Evolutionary conservation across 2,329 filamentous ascomycete species (phyloP), one percentile per base, ranked within the genome.

Genomic region (Penicillium sclerotiorum): DNA sequence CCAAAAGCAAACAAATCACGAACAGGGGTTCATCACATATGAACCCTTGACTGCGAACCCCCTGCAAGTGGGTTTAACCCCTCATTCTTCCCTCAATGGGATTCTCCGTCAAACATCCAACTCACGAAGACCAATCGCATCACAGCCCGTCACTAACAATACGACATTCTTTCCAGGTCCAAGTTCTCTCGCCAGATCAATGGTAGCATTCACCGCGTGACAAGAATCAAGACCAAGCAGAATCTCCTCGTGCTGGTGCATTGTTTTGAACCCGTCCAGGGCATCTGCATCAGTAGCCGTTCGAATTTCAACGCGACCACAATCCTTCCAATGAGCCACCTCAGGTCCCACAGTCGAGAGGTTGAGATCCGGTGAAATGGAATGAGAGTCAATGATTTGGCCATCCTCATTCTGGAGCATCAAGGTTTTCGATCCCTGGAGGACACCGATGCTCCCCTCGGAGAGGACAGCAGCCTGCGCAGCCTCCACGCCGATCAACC

Each of bases 241-340:
- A 18, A 62, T 50, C 9, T 57, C 58, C 57, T 62, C 58, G 42
- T 60, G 55, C 47, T 51, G 49, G n/a, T 58, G 55, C 27, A 62
- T 47, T 36, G 20, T 62, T 61, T 56, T 50, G 46, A 62, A 61
- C 45, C 59, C 59, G 37, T 55, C 59, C 57, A 62, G 59, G 59
- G 59, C 58, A 54, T 58, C 59, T 40, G 55, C 47, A 42, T 62
- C 58, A 17, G 59, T 58, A 45, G 58, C 59, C 9, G 59, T 60
- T 38, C 30, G 41, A 36, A 62, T 62, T 60, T 59, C 53, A 61
- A 62, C 48, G 8, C 59, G 58, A 28, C 58, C 59, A 47, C 39
- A 49, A 15, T 55, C 49, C 52, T 60, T 62, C 59, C 58, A 61
- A 56, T 62, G 50, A 28, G 59, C 59, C 23, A 62, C 39, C 30